These are phyloP conservation scores for Echites panduratus DNA, from an alignment of 257 asterid species.

Conservation along the genomic window DNA sequence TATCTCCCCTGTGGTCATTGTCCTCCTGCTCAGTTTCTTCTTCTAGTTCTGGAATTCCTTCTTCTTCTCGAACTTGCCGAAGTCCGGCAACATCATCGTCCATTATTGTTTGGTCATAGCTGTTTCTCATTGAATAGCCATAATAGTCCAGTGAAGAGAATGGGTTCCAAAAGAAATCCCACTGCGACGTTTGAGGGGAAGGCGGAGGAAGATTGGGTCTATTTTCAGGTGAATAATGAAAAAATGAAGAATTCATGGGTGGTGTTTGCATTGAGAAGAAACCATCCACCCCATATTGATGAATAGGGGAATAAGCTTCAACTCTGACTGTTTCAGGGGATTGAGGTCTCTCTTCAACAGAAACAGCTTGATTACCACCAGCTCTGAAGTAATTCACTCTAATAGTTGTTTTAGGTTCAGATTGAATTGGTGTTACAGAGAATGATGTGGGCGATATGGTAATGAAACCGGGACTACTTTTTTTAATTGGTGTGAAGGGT, in stretches of 20 bases:
- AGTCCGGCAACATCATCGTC: conserved; percentile 65
- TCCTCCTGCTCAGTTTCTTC: conserved; percentile 89
- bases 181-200: conserved; percentile 74
- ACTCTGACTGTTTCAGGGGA: conserved; percentile 75
- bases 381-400: conserved; percentile 57
- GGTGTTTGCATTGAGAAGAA: conserved; percentile 59
- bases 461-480: conserved; percentile 53
- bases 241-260: conserved; percentile 48
- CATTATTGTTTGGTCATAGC: conserved; percentile 40
- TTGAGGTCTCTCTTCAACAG: conserved; percentile 72
- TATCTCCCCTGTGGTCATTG: conserved; percentile 30
- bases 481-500: conserved; percentile 43
- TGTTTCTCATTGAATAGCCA: conserved; percentile 55
- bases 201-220: conserved; percentile 56
- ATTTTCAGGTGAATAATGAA: conserved; percentile 53
- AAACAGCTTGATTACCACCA: conserved; percentile 63
- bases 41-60: conserved; percentile 87
- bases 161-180: conserved; percentile 99
- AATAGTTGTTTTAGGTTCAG: conserved; percentile 42
- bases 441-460: conserved; percentile 62
- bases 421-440: conserved; percentile 39
- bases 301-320: conserved; percentile 58
- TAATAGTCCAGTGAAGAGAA: conserved; percentile 83
- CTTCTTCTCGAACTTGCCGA: conserved; percentile 74
- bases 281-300: conserved; percentile 66